phyloP scores from a whole-genome alignment of 2,329 filamentous ascomycete genomes.

The Colletotrichum costaricense region DNA sequence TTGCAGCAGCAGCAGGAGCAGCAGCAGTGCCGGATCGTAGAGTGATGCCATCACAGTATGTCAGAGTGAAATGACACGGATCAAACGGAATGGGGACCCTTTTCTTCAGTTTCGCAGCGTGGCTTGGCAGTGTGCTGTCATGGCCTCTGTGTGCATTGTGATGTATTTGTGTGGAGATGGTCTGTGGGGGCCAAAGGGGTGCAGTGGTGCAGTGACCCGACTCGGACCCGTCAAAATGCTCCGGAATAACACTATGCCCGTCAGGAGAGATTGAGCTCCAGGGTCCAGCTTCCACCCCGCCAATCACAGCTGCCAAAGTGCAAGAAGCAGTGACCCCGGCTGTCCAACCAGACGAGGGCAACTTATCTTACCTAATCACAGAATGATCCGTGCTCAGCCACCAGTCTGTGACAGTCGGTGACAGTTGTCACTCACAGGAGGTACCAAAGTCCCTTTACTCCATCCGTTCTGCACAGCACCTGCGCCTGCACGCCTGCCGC shows the following conservation, averaged over 20 bases:
- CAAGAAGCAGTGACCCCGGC: not conserved
- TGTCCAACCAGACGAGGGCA: not conserved
- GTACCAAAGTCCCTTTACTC: constrained; percentile 17
- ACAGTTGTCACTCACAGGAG: not conserved
- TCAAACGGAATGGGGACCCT: not conserved
- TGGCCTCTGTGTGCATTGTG: not conserved
- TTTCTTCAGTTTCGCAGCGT: not conserved
- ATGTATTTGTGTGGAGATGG: constrained; percentile 9
- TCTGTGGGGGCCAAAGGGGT: constrained; percentile 11
- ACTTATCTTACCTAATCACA: constrained; percentile 27
- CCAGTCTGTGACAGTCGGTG: constrained; percentile 7
- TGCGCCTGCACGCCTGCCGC: not conserved
- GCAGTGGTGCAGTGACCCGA: not conserved
- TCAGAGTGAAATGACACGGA: not conserved
- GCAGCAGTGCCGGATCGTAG: not conserved
- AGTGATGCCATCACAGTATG: constrained; percentile 15
- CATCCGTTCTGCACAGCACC: constrained; percentile 6
- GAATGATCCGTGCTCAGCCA: constrained; percentile 4
- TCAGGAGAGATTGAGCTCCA: constrained; percentile 30
- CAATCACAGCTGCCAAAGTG: not conserved
- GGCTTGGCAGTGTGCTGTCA: constrained; percentile 3
- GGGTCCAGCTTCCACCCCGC: constrained; percentile 19
- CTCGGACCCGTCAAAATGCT: not conserved
- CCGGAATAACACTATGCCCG: constrained; percentile 28
- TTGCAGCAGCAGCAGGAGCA: not conserved